Base-by-base conservation (phyloP, 2,329 filamentous ascomycete genomes). In the Fusarium sp. region DNA sequence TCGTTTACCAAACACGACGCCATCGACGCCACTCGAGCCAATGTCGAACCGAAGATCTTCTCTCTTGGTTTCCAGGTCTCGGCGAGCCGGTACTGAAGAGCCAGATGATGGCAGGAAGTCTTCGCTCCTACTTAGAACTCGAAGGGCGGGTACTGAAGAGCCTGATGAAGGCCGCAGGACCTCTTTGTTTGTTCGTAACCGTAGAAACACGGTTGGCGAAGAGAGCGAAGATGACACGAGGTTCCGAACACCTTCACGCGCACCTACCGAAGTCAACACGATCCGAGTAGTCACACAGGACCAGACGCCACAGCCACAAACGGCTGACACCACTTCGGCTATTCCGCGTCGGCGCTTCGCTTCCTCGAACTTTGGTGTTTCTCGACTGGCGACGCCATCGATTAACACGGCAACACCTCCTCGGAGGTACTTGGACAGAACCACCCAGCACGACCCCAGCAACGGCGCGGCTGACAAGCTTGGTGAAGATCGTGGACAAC, bases 161-260 rank as follows among this genome's bases (percentile, higher is more conserved):
- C 78, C 77, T 0, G 80, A 83, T 24, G 81, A 82, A 45, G 79
- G 78, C 12, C 77, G 76, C 22, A 73, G 70, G 46, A 80, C 80
- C 31, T 78, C 79, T 35, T 57, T 82, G 6, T 68, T 84, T 32
- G 69, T 80, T 13, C 80, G 83, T 45, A 75, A 74, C 36, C 79
- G 83, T 24, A 78, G 82, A 34, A 77, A 76, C 11, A 81, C 81
- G 32, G 72, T 80, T 28, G 79, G 79, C 12, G 78, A 81, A 29
- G 79, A 84, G 2, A 81, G 83, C 5, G 68, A 70, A 7, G 81
- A 85, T 1, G 81, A 83, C 19, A 41, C 71, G n/a, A 77, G 79
- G 29, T 80, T 83, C 61, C 81, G 83, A n/a, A 79, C 82, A 3
- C 85, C 85, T 1, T 88, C 86, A 5, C 79, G 87, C 24, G 85